Evolutionary conservation across 2,329 filamentous ascomycete genomes (phyloP), one percentile per base, ranked within the genome.

Genomic region (Colletotrichum camelliae): DNA sequence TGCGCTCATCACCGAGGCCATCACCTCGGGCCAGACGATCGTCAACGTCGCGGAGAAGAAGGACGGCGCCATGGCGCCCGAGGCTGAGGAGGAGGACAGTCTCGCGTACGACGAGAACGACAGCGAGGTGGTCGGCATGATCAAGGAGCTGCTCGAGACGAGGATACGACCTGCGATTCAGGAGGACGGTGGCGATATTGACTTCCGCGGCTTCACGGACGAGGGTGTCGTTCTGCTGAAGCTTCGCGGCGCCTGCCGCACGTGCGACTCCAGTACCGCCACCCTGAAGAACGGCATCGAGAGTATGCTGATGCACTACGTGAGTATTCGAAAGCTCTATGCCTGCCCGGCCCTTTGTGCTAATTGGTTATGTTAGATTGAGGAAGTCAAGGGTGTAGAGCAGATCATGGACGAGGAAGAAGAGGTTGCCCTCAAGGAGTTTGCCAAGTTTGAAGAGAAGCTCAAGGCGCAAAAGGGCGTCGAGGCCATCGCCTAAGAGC

Each of bases 261-360:
- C 96, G 24, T 99, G 97, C 84, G 97, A 98, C 84, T 98, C 95
- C 61, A 98, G 96, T 84, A 98, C 97, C 0, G 96, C 98, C 43
- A 99, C 97, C 35, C 86, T 99, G 79, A 98, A 98, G 89, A 98
- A 97, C 83, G 97, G 97, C 8, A 99, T 99, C 80, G 97, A 99
- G 89, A 95, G 95, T 79, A 98, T 99, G 97, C 85, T 98, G 83
- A 98, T 98, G 95, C 95, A 96, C 84, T 97, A 97, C 85, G 94
- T 96, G 85, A 91, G 94, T 92, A 69, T 69, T 55, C 69, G 16
- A 48, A 9, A n/a, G 27, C 60, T 24, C 10, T 27, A 5, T 13
- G 39, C 31, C 35, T 29, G 69, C 39, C 31, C 9, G 13, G 13
- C 43, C n/a, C 24, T n/a, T 10, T 21, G 21, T 52, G 27, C 16